These are phyloP conservation scores for Aspergillus tubingensis DNA, from an alignment of 2,329 filamentous ascomycete genomes.

Conservation along the genomic window DNA sequence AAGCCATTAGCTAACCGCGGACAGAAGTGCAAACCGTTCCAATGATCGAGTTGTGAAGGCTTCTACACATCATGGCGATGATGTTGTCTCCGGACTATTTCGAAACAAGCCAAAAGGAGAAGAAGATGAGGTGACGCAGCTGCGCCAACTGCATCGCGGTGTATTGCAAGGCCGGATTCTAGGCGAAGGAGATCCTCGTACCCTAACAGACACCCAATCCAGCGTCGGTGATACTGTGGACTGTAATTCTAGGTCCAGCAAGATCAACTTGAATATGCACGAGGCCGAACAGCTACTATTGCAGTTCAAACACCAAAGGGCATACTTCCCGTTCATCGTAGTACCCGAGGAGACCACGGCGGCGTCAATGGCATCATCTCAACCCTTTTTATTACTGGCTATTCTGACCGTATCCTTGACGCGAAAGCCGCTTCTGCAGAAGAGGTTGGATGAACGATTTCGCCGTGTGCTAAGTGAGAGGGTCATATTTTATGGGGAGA, in stretches of 20 bases:
- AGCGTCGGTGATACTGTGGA: neutral
- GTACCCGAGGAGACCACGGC: neutral
- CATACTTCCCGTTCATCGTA: neutral
- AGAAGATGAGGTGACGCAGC: neutral
- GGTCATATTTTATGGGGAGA: neutral
- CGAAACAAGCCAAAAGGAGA: neutral
- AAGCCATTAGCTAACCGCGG: neutral
- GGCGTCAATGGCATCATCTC: neutral
- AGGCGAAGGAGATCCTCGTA: neutral
- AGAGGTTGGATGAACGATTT: neutral
- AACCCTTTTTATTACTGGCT: neutral
- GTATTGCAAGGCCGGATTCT: neutral
- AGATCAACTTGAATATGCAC: neutral
- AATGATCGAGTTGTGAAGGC: neutral
- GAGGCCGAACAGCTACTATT: conserved; percentile 1
- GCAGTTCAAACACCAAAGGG: neutral
- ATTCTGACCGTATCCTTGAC: neutral
- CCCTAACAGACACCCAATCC: neutral
- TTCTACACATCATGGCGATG: neutral
- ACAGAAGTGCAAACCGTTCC: neutral
- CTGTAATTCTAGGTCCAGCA: neutral
- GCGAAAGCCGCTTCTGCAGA: neutral
- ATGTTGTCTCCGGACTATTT: neutral
- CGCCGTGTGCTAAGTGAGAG: conserved; percentile 5
- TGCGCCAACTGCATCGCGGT: neutral